Percentiles rank a stretch among this genome's conserved stretches.
These are phyloP conservation scores for Hura crepitans DNA, from an alignment of 441 rosid genomes.

Conservation along the genomic window DNA sequence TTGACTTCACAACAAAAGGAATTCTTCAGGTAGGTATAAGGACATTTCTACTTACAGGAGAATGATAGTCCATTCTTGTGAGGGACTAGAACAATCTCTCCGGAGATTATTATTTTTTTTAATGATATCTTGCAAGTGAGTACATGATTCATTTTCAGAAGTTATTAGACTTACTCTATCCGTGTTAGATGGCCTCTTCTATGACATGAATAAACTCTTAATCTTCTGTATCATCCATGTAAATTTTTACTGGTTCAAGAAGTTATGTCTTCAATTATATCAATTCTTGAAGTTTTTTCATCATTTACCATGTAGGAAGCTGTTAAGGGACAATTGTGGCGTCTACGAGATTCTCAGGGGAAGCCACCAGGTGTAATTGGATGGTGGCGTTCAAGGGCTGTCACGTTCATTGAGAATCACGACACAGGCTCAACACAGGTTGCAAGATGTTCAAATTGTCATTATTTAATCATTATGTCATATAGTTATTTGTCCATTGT, in stretches of 20 bases:
- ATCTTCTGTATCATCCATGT: not conserved
- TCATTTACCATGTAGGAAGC: constrained; percentile 55
- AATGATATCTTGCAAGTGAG: not conserved
- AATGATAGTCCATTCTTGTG: not conserved
- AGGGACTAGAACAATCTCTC: not conserved
- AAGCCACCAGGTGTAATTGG: constrained; percentile 95
- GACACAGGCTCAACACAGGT: constrained; percentile 97
- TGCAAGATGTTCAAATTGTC: constrained; percentile 5
- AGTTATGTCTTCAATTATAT: not conserved
- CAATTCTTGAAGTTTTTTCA: constrained; percentile 10
- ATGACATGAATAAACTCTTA: constrained; percentile 3
- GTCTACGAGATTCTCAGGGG: constrained; percentile 69
- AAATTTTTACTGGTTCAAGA: not conserved
- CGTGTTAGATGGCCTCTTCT: not conserved
- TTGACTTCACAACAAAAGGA: constrained; percentile 93
- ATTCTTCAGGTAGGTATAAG: constrained; percentile 65
- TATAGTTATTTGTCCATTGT: not conserved
- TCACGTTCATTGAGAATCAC: constrained; percentile 87
- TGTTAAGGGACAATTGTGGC: constrained; percentile 83
- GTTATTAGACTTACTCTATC: not conserved
- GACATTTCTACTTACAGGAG: constrained; percentile 1
- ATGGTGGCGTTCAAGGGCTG: constrained; percentile 97
- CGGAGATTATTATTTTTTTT: not conserved
- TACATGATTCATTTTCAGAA: not conserved
- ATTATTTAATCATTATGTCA: not conserved